Evolutionary conservation across 2,329 filamentous ascomycete genomes (phyloP), one percentile per base, ranked within the genome.

Genomic region (Pseudohalonectria lignicola): DNA sequence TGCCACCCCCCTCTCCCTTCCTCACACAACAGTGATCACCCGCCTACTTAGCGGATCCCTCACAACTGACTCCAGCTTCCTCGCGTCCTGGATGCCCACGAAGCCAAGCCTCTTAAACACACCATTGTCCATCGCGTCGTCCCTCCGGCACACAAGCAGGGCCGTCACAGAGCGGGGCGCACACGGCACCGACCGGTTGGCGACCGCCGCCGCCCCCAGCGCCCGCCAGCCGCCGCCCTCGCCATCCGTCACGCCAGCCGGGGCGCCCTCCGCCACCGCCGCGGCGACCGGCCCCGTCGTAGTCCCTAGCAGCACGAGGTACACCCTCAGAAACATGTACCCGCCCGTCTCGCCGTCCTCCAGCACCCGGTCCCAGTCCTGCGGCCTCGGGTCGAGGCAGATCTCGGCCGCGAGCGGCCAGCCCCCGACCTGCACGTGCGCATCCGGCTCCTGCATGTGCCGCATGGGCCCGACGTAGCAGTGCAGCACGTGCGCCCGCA

Each of bases 31-130:
- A 21, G 32, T 34, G 32, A 34, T 34, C 32, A 23, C 32, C 13
- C 32, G 32, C 18, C 32, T 19, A 23, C 19, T 21, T 21, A 19
- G 19, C 26, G 32, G 32, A n/a, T 21, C 26, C 32, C 18, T 34
- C 21, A 34, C 20, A 19, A 34, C 9, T 23, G 32, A 34, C 13
- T 34, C 34, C 21, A 36, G 16, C 7, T 23, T 21, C 8, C 21
- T 28, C 21, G 20, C 34, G 17, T 36, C 34, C 4, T 36, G 29
- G 5, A 36, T n/a, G 10, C 34, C 34, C 13, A 36, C 34, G 23
- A 36, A 36, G 34, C 34, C 34, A 5, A 36, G 21, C 34, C 34
- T 25, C 12, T n/a, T 36, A 16, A 25, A 36, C 34, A 28, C 20
- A 6, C 34, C 34, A 20, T 21, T 18, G 20, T 36, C 34, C n/a